phyloP scores from a whole-genome alignment of 2,329 filamentous ascomycete genomes.

The Talaromyces sp. region DNA sequence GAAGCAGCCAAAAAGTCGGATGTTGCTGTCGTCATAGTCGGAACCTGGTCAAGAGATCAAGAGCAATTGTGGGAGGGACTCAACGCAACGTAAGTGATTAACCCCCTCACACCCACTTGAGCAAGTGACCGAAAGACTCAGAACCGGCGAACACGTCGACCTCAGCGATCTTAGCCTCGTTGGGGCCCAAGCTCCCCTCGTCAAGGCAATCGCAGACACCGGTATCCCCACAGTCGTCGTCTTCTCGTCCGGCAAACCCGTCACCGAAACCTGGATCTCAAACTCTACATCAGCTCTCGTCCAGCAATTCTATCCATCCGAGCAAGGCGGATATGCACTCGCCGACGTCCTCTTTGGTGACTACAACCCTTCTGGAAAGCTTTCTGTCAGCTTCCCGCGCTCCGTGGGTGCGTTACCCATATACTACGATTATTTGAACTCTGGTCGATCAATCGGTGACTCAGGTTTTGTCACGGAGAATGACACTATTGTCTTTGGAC shows the following conservation, averaged over 20 bases:
- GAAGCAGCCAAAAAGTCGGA: constrained; percentile 63
- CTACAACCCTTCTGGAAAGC: constrained; percentile 63
- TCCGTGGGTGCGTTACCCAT: constrained; percentile 65
- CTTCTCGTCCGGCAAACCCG: constrained; percentile 66
- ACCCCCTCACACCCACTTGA: not conserved
- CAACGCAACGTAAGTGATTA: constrained; percentile 57
- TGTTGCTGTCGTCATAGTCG: constrained; percentile 69
- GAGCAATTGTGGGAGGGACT: constrained; percentile 66
- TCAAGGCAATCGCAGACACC: constrained; percentile 64
- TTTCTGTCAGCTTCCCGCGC: constrained; percentile 65
- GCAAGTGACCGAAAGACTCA: constrained; percentile 7
- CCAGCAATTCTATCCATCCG: constrained; percentile 72
- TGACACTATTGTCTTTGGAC: constrained; percentile 62
- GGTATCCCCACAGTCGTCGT: constrained; percentile 66
- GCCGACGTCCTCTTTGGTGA: constrained; percentile 65
- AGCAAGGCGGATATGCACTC: constrained; percentile 64
- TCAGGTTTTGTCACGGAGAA: constrained; percentile 53
- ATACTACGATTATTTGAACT: constrained; percentile 72
- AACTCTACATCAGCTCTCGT: constrained; percentile 62
- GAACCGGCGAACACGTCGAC: constrained; percentile 70
- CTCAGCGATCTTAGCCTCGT: constrained; percentile 62
- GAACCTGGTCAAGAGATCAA: constrained; percentile 73
- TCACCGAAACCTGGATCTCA: constrained; percentile 71
- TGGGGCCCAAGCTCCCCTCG: constrained; percentile 65
- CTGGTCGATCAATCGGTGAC: constrained; percentile 54